phyloP scores from a whole-genome alignment of 345 rosid species.

The Eucalyptus microcorys region DNA sequence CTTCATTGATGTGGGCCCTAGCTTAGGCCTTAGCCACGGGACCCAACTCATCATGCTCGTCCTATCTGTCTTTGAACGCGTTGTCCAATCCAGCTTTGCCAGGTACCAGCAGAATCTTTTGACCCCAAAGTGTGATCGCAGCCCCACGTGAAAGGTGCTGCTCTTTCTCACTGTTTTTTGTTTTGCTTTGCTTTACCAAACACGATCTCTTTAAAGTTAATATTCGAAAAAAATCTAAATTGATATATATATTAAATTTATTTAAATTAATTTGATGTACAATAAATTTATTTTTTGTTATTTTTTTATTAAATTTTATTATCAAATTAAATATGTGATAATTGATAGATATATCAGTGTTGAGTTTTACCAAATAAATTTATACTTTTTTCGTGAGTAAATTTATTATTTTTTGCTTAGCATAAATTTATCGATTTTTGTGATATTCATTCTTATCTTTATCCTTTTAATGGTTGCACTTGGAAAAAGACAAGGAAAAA shows the following conservation, averaged over 20 bases:
- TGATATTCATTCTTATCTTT: too few species aligned
- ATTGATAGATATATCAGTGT: accelerated
- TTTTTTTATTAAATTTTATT: too few species aligned
- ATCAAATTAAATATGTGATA: too few species aligned
- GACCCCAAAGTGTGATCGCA: not conserved
- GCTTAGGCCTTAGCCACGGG: accelerated
- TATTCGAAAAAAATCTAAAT: accelerated
- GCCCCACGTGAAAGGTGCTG: not conserved
- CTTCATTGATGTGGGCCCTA: too few species aligned
- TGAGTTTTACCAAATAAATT: too few species aligned
- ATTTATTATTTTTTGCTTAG: too few species aligned
- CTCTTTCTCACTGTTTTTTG: accelerated
- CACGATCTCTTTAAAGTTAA: accelerated
- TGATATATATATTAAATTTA: too few species aligned
- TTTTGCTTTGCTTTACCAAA: not conserved
- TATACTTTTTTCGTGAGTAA: accelerated
- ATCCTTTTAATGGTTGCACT: not conserved
- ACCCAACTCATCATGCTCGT: too few species aligned
- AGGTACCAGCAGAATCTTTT: accelerated
- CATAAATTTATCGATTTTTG: accelerated
- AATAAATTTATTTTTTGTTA: accelerated
- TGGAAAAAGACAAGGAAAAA: too few species aligned
- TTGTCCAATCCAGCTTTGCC: not conserved
- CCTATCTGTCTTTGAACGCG: too few species aligned
- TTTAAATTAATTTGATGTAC: too few species aligned